Conservation (phyloP, 345 rosid species). For the Pseudoturritis turrita region DNA sequence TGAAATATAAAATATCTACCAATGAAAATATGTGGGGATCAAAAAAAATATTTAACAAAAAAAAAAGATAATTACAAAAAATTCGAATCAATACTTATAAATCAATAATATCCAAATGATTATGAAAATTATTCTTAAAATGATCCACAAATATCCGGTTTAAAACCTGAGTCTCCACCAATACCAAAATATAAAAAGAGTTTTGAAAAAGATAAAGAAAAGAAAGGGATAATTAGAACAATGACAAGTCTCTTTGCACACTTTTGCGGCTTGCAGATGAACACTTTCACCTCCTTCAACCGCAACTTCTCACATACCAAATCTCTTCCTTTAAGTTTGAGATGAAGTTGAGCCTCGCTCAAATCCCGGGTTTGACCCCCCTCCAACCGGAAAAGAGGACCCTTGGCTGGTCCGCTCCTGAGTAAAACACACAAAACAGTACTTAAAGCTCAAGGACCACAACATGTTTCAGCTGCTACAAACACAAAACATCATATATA, state of each 20-base stretch:
- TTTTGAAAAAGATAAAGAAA: neutral
- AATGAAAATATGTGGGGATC: no score
- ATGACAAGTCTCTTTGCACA: neutral
- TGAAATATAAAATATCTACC: no score
- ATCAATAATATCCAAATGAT: no score
- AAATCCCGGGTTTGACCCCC: slow-evolving; percentile 47
- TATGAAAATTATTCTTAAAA: no score
- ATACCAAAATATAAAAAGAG: no score
- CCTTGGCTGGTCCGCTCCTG: slow-evolving; percentile 77
- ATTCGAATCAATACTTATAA: neutral
- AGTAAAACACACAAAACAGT: neutral
- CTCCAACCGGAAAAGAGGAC: slow-evolving; percentile 71
- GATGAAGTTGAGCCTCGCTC: slow-evolving; percentile 60
- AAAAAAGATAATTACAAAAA: neutral
- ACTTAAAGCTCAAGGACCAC: neutral
- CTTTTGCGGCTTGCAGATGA: neutral
- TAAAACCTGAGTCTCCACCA: no score
- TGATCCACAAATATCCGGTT: no score
- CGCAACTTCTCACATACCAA: slow-evolving; percentile 18
- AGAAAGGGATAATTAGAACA: neutral
- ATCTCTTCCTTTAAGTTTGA: slow-evolving; percentile 30
- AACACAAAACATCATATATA: neutral
- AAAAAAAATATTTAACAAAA: no score
- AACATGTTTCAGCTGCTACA: neutral
- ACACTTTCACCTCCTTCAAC: neutral